A percentile compares a stretch with the other conserved stretches of the same genome.
phyloP scores from a whole-genome alignment of 2,329 filamentous ascomycete species.

The Aureobasidium sp. region DNA sequence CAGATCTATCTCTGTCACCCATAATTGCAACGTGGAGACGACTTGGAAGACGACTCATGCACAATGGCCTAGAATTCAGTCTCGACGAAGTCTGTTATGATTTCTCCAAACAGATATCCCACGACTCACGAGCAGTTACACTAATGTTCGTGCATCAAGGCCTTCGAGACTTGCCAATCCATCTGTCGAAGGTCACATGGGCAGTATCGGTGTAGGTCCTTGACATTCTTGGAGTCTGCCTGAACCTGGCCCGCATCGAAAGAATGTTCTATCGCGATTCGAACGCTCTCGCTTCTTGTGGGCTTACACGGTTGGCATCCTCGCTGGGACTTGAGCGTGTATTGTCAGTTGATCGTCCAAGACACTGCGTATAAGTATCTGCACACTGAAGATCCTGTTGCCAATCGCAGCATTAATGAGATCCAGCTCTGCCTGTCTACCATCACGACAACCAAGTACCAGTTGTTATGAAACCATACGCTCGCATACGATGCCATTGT shows the following conservation, averaged over 20 bases:
- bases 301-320: too few relatives aligned
- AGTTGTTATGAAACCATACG: too few relatives aligned
- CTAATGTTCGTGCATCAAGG: too few relatives aligned
- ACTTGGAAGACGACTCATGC: not conserved
- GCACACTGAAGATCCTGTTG: not conserved
- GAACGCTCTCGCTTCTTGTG: not conserved
- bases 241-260: not conserved
- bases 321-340: not conserved
- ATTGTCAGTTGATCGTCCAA: not conserved
- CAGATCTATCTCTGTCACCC: not conserved
- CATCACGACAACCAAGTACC: too few relatives aligned
- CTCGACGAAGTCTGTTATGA: not conserved
- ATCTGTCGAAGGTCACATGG: not conserved
- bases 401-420: too few relatives aligned
- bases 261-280: not conserved
- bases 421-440: too few relatives aligned
- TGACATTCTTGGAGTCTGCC: not conserved
- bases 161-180: not conserved
- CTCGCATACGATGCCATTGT: too few relatives aligned
- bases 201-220: not conserved
- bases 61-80: not conserved
- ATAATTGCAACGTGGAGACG: too few relatives aligned
- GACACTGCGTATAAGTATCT: not conserved
- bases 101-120: not conserved
- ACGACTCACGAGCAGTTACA: not conserved